These are phyloP conservation scores for Pseudognaphalium luteoalbum DNA, from an alignment of 129 eudicot genomes.

Conservation along the genomic window DNA sequence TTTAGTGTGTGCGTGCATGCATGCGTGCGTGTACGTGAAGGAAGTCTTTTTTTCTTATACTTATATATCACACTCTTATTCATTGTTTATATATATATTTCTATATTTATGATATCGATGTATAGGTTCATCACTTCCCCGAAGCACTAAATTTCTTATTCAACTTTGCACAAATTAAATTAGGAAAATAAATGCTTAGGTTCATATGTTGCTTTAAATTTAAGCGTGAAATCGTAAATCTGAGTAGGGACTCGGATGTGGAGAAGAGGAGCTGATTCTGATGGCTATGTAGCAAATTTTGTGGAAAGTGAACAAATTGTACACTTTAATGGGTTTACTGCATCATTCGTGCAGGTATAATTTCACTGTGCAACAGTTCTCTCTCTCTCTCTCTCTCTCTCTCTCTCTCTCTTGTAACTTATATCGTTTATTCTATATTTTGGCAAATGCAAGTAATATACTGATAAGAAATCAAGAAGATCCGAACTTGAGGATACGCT, in stretches of 20 bases:
- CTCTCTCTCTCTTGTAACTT: neutral
- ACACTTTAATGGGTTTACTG: slow-evolving; percentile 69
- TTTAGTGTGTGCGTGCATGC: neutral
- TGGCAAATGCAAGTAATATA: neutral
- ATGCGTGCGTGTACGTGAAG: neutral
- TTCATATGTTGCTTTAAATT: neutral
- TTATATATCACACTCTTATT: slow-evolving; percentile 5
- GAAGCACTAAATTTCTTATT: slow-evolving; percentile 13
- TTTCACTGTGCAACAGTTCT: neutral
- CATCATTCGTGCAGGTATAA: slow-evolving; percentile 90
- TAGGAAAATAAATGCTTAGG: slow-evolving; percentile 7
- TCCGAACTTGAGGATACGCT: neutral
- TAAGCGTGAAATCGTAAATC: slow-evolving; percentile 12
- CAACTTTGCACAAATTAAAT: neutral
- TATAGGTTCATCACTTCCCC: neutral
- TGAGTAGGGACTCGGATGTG: slow-evolving; percentile 91
- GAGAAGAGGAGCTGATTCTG: slow-evolving; percentile 99
- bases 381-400: too few species aligned
- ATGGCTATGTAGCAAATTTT: slow-evolving; percentile 95
- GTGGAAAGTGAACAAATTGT: slow-evolving; percentile 92
- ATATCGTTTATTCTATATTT: neutral
- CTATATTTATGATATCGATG: neutral
- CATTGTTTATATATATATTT: neutral
- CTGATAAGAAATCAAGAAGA: neutral
- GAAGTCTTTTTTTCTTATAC: neutral